Conservation (phyloP, 1,284 basidiomycete genomes). For the Austroboletus novae-zelandiae region DNA sequence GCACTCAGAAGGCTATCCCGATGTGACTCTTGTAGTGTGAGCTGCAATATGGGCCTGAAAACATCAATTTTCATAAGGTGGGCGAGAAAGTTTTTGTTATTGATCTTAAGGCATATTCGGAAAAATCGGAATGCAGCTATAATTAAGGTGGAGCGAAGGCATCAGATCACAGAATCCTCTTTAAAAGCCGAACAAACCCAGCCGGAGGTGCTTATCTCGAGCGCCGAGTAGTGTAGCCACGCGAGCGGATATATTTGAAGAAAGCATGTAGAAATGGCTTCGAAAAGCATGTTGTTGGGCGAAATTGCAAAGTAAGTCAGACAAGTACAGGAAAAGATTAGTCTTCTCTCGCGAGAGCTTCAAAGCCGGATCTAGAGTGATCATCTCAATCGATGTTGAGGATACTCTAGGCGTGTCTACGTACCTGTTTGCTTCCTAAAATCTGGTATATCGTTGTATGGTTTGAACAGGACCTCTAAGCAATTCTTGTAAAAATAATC, state of each 20-base stretch:
- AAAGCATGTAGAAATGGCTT: constrained; percentile 87
- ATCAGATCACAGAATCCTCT: constrained; percentile 8
- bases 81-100: constrained; percentile 84
- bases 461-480: constrained; percentile 73
- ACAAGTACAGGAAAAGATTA: constrained; percentile 78
- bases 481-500: constrained; percentile 91
- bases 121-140: constrained; percentile 90
- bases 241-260: constrained; percentile 69
- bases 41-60: constrained; percentile 77
- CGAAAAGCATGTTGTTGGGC: constrained; percentile 86
- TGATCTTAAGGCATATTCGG: constrained; percentile 79
- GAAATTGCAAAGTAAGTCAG: constrained; percentile 90
- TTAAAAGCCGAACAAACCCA: constrained; percentile 55
- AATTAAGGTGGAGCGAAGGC: constrained; percentile 8
- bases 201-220: constrained; percentile 87
- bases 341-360: constrained; percentile 67
- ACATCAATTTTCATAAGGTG: constrained; percentile 87
- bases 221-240: constrained; percentile 79
- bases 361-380: constrained; percentile 46
- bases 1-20: constrained; percentile 93
- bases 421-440: constrained; percentile 63
- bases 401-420: constrained; percentile 18
- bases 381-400: not conserved
- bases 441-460: constrained; percentile 76
- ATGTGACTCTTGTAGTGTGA: constrained; percentile 78